Base-by-base conservation (phyloP, 1,284 basidiomycete genomes). In the Testicularia cyperi region DNA sequence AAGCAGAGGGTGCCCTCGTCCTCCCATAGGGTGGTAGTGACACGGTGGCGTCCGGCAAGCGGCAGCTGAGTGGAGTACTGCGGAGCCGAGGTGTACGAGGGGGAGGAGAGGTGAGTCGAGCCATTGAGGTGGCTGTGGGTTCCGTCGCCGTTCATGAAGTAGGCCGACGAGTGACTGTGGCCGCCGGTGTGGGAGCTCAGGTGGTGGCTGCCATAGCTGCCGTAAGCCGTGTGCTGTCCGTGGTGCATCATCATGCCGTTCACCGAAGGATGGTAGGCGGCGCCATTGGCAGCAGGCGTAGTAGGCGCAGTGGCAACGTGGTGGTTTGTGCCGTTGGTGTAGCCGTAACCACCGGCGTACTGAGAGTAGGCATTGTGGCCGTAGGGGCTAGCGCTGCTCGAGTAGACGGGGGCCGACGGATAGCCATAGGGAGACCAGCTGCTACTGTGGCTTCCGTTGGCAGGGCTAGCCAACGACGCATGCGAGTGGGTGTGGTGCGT, bases 1-100 rank as follows among this genome's bases (percentile, higher is more conserved):
- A 75, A 76, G 49, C 74, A 76, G 16, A 76, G 65, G 12, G 74
- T 76, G 20, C 71, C 69, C 43, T 76, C 74, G 31, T 76, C 74
- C 48, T 76, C 72, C 74, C 74, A 76, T 9, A 76, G 51, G 4
- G 74, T 76, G 19, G 74, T 74, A 16, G 74, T 74, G 22, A 76
- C 72, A 18, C 73, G 72, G 53, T 74, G 72, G 12, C 71, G 63
- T 14, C 70, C 68, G 3, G 63, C 63, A n/a, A 72, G 48, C 18
- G 73, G 71, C 20, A 74, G 53, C 38, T 72, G 70, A 15, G 71
- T 56, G 48, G 54, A 68, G 44, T 71, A 72, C 44, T 74, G 71
- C 10, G 68, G 66, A 32, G 65, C 61, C 12, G 68, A 63, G 22
- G 57, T 49, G 51, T 74, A 72, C 23, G 63, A 63, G 16, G 71